A percentile compares a stretch with the other conserved stretches of the same genome.
Conservation (phyloP, 2,329 filamentous ascomycete genomes). For the Calonectria pseudoreteaudii region DNA sequence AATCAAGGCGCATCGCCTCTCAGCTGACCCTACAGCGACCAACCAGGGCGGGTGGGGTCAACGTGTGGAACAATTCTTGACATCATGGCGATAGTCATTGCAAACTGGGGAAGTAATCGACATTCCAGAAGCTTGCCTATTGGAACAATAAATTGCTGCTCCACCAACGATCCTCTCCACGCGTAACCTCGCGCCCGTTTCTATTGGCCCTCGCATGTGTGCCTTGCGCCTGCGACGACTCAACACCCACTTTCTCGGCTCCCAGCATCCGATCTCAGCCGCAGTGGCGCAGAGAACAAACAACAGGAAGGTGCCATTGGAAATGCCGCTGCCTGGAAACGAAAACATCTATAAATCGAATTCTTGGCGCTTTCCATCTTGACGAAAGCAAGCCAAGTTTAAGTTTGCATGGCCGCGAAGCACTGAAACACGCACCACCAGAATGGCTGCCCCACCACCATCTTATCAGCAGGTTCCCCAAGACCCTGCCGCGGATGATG, state of each 20-base stretch:
- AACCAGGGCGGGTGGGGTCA: not conserved
- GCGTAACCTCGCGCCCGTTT: not conserved
- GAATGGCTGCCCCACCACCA: slow-evolving; percentile 4
- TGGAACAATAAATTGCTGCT: not conserved
- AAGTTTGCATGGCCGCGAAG: not conserved
- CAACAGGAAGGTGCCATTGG: not conserved
- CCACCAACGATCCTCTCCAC: not conserved
- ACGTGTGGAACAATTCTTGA: not conserved
- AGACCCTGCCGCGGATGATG: not conserved
- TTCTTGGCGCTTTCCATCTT: not conserved
- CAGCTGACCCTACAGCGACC: not conserved
- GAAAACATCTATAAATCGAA: too few species aligned
- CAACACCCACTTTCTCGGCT: not conserved
- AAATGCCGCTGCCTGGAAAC: not conserved
- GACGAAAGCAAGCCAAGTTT: not conserved
- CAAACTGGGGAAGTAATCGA: not conserved
- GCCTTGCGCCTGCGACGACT: not conserved
- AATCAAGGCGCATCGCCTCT: not conserved
- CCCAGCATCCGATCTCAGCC: slow-evolving; percentile 10
- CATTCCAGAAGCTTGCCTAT: not conserved
- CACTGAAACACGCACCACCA: not conserved
- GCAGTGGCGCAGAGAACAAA: slow-evolving; percentile 18
- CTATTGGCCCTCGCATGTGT: not conserved
- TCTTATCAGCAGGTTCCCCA: slow-evolving; percentile 8
- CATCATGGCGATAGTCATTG: not conserved